Base-by-base conservation (phyloP, 2,329 filamentous ascomycete species). In the Didymella lethalis region DNA sequence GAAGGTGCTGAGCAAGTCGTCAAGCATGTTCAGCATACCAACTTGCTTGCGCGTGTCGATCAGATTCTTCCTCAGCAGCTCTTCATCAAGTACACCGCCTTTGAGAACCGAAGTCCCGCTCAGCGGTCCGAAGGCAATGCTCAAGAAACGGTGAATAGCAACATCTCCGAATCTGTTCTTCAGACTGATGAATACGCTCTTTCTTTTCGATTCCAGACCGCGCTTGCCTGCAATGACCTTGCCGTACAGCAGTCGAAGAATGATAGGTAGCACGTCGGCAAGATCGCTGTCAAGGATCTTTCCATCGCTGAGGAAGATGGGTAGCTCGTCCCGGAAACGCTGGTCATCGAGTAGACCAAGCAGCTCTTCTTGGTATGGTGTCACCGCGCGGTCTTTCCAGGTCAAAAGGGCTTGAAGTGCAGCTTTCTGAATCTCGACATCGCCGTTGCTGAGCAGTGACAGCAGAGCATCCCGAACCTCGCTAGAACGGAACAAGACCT, bases 241-340 rank as follows among this genome's bases (percentile, higher is more conserved):
- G 40, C 95, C 95, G 75, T 98, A 99, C 2, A 99, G 82, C 32
- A 99, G 79, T 48, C 93, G 86, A 32, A 99, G 84, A 26, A 99
- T 82, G 5, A 99, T 86, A 1, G 95, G 94, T 83, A 98, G 91
- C 34, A 97, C 78, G 45, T 87, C 85, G 3, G 80, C 71, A 8
- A 90, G 87, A 71, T 99, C 92, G 49, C 90, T 86, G 7, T 88
- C 81, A 65, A 89, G 88, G 64, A 97, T 90, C 54, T 70, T 88
- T 79, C 57, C 88, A 88, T 60, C 85, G 81, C 38, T 86, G 80
- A 99, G 85, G 64, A 99, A 90, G 4, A 95, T 87, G 0, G 92
- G 90, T n/a, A 99, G 84, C 74, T 98, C 94, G 70, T 98, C 95
- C 71, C 93, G 92, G 79, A 98, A 97, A 48, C 91, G 86, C 25